Evolutionary conservation across 805 yeast species (phyloP).

Genomic region (Sugiyamaella smithiae): DNA sequence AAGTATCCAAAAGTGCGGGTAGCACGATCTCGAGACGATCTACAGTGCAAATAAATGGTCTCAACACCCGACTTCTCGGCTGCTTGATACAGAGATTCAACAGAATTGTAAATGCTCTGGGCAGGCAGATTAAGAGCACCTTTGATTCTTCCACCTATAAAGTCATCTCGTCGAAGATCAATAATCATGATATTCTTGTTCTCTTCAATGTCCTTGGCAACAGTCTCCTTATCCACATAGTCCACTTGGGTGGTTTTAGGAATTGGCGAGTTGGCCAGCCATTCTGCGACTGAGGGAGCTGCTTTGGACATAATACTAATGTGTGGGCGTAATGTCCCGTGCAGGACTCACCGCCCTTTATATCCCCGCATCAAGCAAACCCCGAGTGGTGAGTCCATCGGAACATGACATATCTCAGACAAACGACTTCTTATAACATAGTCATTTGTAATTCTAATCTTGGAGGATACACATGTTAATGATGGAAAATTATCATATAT

Average conservation of each 20-base stretch:
- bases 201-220: slow-evolving; percentile 17
- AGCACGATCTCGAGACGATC: slow-evolving; percentile 26
- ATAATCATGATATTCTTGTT: slow-evolving; percentile 20
- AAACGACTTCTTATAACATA: too few relatives aligned
- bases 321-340: too few relatives aligned
- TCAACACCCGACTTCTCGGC: slow-evolving; percentile 23
- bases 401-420: too few relatives aligned
- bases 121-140: slow-evolving; percentile 27
- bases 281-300: slow-evolving; percentile 15
- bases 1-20: slow-evolving; percentile 25
- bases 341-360: too few relatives aligned
- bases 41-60: slow-evolving; percentile 23
- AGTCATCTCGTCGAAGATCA: slow-evolving; percentile 27
- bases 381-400: too few relatives aligned
- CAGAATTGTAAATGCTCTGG: slow-evolving; percentile 20
- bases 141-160: slow-evolving; percentile 26
- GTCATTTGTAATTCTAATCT: too few relatives aligned
- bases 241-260: slow-evolving; percentile 10
- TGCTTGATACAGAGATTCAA: slow-evolving; percentile 21
- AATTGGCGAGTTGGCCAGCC: slow-evolving; percentile 21
- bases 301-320: background rate
- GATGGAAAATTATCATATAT: too few relatives aligned
- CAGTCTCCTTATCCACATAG: slow-evolving; percentile 21
- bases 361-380: too few relatives aligned
- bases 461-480: too few relatives aligned